A percentile compares a stretch with the other conserved stretches of the same genome.
Evolutionary conservation across 768 basidiomycete species (phyloP).

Genomic region (Hemileccinum rubropunctum): DNA sequence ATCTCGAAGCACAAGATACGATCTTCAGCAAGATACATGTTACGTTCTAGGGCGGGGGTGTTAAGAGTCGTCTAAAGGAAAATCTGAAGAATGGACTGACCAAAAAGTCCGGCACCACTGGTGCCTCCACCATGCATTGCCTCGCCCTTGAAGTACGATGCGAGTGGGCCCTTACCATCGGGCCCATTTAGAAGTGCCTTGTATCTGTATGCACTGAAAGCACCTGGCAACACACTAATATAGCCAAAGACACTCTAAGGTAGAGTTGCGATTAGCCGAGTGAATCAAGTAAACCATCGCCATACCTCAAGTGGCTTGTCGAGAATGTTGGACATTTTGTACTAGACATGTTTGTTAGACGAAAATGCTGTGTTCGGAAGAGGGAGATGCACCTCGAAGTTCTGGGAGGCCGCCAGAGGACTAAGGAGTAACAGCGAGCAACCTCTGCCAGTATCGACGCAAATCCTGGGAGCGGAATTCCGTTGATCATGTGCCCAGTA

Average conservation of each 20-base stretch:
- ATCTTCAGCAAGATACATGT: constrained; percentile 92
- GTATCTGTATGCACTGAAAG: constrained; percentile 91
- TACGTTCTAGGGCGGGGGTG: constrained; percentile 49
- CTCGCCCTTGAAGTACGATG: constrained; percentile 93
- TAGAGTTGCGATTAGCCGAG: neutral
- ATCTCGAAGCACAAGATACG: constrained; percentile 93
- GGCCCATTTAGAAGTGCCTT: constrained; percentile 83
- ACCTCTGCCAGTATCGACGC: constrained; percentile 74
- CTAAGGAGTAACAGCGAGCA: constrained; percentile 70
- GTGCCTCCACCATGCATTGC: constrained; percentile 68
- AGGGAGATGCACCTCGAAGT: constrained; percentile 65
- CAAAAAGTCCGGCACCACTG: constrained; percentile 66
- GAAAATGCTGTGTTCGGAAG: neutral
- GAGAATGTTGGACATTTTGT: constrained; percentile 95
- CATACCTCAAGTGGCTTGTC: constrained; percentile 91
- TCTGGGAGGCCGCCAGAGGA: constrained; percentile 89
- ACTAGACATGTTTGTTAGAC: constrained; percentile 38
- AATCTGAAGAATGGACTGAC: constrained; percentile 21
- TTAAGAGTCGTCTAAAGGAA: neutral
- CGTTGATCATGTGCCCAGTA: neutral
- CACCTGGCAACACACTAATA: constrained; percentile 86
- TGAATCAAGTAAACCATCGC: constrained; percentile 4
- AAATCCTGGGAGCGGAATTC: constrained; percentile 49
- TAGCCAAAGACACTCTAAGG: constrained; percentile 76
- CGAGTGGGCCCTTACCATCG: constrained; percentile 85